Evolutionary conservation across 2,329 filamentous ascomycete species (phyloP).

Genomic region (Fusarium oligoseptatum): DNA sequence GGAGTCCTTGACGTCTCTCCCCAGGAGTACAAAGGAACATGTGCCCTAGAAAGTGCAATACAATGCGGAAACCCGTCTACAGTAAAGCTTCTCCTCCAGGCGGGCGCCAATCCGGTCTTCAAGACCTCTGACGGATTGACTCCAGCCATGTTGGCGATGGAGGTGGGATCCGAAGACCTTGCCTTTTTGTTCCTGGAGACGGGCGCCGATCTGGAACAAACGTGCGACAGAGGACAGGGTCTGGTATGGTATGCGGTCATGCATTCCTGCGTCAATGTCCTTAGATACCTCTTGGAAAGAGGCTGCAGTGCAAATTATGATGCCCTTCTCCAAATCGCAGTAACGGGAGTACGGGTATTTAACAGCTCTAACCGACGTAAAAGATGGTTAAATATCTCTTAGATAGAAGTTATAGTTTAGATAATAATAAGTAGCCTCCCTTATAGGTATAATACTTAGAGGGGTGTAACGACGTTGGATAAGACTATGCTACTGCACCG

Average conservation of each 20-base stretch:
- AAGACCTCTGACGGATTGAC: not conserved
- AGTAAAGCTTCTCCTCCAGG: not conserved
- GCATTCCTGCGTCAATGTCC: not conserved
- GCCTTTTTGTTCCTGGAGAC: not conserved
- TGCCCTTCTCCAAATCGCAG: not conserved
- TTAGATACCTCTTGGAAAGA: not conserved
- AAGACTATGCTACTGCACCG: too few species aligned
- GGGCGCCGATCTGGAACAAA: not conserved
- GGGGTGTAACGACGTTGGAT: too few species aligned
- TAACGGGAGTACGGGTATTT: too few species aligned
- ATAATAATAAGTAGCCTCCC: too few species aligned
- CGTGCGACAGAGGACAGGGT: not conserved
- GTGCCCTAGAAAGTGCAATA: slow-evolving; percentile 3
- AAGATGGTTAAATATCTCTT: too few species aligned
- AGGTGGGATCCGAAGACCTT: not conserved
- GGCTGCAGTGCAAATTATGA: not conserved
- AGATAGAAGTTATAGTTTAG: too few species aligned
- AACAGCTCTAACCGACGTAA: too few species aligned
- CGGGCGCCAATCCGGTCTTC: not conserved
- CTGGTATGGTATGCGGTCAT: slow-evolving; percentile 12
- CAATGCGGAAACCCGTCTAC: not conserved
- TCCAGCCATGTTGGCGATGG: slow-evolving; percentile 8
- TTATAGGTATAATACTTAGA: too few species aligned
- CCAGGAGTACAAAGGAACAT: not conserved
- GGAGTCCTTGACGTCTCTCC: not conserved